Conservation (phyloP, 2,329 filamentous ascomycete species). For the Colletotrichum viniferum region DNA sequence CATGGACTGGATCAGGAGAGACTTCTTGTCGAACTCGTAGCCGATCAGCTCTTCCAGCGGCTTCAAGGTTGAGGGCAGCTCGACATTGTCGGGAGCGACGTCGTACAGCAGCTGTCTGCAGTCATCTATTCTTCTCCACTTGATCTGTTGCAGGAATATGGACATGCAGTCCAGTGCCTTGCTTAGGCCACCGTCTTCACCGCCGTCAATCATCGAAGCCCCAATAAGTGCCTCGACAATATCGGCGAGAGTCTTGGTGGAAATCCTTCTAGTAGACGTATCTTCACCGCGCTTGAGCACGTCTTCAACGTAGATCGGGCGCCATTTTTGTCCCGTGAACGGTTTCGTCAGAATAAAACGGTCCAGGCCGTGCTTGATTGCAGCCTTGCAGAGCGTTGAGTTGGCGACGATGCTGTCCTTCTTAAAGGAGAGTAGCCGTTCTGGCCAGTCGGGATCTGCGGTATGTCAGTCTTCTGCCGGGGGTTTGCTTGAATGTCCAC, state of each 20-base stretch:
- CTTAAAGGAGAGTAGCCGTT: constrained; percentile 72
- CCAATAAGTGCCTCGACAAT: constrained; percentile 87
- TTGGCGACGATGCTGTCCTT: constrained; percentile 80
- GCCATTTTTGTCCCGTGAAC: constrained; percentile 77
- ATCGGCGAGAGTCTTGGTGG: constrained; percentile 84
- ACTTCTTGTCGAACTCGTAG: constrained; percentile 71
- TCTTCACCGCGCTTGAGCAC: constrained; percentile 26
- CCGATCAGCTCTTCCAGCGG: constrained; percentile 70
- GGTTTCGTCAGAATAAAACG: constrained; percentile 71
- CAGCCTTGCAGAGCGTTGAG: constrained; percentile 68
- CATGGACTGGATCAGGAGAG: constrained; percentile 76
- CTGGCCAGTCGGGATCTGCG: constrained; percentile 71
- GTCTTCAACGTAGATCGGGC: constrained; percentile 60
- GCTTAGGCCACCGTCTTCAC: constrained; percentile 68
- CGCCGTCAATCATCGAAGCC: constrained; percentile 72
- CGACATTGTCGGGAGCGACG: constrained; percentile 36
- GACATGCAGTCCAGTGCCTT: constrained; percentile 69
- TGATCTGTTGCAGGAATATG: constrained; percentile 65
- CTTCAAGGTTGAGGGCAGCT: constrained; percentile 44
- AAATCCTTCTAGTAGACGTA: constrained; percentile 44
- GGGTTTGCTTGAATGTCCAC: constrained; percentile 24
- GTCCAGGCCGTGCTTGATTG: constrained; percentile 68
- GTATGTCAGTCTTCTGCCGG: constrained; percentile 17
- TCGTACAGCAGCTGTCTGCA: constrained; percentile 49
- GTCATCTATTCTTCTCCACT: constrained; percentile 53